Evolutionary conservation across 106 monocot genomes (phyloP).

Genomic region (Dendrobium nobile): DNA sequence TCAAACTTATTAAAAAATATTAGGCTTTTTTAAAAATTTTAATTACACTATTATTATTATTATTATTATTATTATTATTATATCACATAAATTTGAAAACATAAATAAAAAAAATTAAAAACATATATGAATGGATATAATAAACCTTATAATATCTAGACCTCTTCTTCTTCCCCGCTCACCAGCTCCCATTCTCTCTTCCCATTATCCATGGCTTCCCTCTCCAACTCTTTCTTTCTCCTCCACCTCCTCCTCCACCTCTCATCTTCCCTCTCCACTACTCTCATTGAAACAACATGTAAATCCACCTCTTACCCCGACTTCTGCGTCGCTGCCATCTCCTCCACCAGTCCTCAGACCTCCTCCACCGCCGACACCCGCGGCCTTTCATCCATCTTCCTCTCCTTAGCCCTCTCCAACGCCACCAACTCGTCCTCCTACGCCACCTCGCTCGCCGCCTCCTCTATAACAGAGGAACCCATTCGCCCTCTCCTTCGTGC

Average conservation of each 20-base stretch:
- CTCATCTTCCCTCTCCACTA: background rate
- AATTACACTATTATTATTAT: too few relatives aligned
- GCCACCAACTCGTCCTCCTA: conserved; percentile 37
- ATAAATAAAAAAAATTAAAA: too few relatives aligned
- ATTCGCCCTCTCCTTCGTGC: conserved; percentile 16
- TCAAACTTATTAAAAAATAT: too few relatives aligned
- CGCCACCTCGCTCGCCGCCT: conserved; percentile 10
- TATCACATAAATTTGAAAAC: too few relatives aligned
- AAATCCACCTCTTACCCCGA: conserved; percentile 52
- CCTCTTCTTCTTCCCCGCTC: background rate
- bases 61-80: too few relatives aligned
- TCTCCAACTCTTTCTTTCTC: background rate
- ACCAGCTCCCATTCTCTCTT: background rate
- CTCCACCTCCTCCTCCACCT: background rate
- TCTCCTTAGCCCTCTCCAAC: conserved; percentile 35
- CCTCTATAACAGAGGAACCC: conserved; percentile 6
- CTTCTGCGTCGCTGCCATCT: conserved; percentile 54
- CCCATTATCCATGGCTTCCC: background rate
- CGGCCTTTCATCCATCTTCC: conserved; percentile 29
- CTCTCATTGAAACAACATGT: conserved; percentile 39
- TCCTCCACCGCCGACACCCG: conserved; percentile 12
- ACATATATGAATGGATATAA: too few relatives aligned
- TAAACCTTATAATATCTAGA: too few relatives aligned
- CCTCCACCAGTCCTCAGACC: conserved; percentile 29
- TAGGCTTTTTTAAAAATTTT: too few relatives aligned